A percentile compares a stretch with the other conserved stretches of the same genome.
Evolutionary conservation across 179 eudicot species (phyloP).

Genomic region (Heliamphora pulchella): DNA sequence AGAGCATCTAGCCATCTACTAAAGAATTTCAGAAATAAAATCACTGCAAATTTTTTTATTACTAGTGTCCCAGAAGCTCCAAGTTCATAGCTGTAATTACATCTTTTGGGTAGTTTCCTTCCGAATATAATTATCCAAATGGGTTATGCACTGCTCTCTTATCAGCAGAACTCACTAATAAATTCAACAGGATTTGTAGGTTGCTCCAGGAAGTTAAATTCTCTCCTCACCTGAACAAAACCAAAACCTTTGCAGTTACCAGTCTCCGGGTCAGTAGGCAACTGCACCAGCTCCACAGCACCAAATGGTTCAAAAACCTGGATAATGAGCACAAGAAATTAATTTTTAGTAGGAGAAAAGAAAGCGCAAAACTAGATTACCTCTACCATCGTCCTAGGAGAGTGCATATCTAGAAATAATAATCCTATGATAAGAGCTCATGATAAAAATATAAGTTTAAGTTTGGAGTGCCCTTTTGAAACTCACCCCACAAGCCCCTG

Average conservation of each 20-base stretch:
- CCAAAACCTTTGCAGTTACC: conserved; percentile 92
- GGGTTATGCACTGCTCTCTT: not conserved
- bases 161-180: conserved; percentile 5
- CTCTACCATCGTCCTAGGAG: conserved; percentile 9
- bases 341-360: not conserved
- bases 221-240: conserved; percentile 69
- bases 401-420: not conserved
- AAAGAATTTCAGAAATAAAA: not conserved
- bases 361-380: conserved; percentile 3
- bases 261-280: conserved; percentile 66
- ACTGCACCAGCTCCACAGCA: conserved; percentile 78
- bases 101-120: not conserved
- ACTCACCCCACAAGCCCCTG: not conserved
- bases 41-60: not conserved
- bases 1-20: not conserved
- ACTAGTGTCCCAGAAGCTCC: not conserved
- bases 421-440: not conserved
- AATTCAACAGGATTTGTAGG: not conserved
- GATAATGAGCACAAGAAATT: conserved; percentile 1
- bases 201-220: not conserved
- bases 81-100: not conserved
- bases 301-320: conserved; percentile 97
- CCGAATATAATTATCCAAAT: not conserved
- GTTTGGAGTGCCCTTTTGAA: not conserved
- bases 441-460: not conserved